These are phyloP conservation scores for Gliomastix tumulicola DNA, from an alignment of 2,329 filamentous ascomycete species.

Conservation along the genomic window DNA sequence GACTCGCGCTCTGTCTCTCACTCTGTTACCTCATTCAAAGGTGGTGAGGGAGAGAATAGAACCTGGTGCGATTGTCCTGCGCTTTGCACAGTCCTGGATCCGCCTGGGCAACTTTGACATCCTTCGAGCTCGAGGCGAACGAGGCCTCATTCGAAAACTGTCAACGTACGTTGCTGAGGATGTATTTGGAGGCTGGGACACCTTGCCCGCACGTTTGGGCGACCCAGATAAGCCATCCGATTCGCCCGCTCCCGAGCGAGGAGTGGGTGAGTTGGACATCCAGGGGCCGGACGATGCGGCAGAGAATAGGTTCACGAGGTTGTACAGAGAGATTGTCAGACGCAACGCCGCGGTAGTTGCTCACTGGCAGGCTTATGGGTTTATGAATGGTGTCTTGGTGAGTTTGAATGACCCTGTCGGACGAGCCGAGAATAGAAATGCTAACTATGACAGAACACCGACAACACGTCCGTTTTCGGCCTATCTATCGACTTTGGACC, in stretches of 20 bases:
- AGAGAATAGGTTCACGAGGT: slow-evolving; percentile 79
- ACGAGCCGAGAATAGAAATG: neutral
- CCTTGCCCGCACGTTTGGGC: slow-evolving; percentile 57
- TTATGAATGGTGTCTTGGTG: slow-evolving; percentile 89
- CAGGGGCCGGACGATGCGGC: slow-evolving; percentile 62
- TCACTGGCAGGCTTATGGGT: slow-evolving; percentile 96
- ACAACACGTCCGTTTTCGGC: slow-evolving; percentile 89
- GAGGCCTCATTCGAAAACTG: slow-evolving; percentile 64
- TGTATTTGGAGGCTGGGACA: slow-evolving; percentile 82
- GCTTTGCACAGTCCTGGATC: slow-evolving; percentile 89
- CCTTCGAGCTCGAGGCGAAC: slow-evolving; percentile 73
- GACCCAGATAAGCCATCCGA: slow-evolving; percentile 39
- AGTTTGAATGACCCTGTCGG: slow-evolving; percentile 4
- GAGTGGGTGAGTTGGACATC: slow-evolving; percentile 47
- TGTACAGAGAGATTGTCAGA: slow-evolving; percentile 82
- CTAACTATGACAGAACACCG: slow-evolving; percentile 65
- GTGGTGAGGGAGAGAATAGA: slow-evolving; percentile 77
- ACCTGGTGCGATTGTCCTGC: slow-evolving; percentile 84
- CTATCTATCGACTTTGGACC: slow-evolving; percentile 92
- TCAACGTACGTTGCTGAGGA: slow-evolving; percentile 82
- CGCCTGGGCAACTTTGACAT: slow-evolving; percentile 95
- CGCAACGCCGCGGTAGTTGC: slow-evolving; percentile 85
- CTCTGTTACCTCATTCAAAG: slow-evolving; percentile 62
- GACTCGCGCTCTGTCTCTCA: slow-evolving; percentile 80
- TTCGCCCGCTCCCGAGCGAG: slow-evolving; percentile 36